Conservation (phyloP, 1,139 yeast genomes). For the Meyerozyma athensensis region DNA sequence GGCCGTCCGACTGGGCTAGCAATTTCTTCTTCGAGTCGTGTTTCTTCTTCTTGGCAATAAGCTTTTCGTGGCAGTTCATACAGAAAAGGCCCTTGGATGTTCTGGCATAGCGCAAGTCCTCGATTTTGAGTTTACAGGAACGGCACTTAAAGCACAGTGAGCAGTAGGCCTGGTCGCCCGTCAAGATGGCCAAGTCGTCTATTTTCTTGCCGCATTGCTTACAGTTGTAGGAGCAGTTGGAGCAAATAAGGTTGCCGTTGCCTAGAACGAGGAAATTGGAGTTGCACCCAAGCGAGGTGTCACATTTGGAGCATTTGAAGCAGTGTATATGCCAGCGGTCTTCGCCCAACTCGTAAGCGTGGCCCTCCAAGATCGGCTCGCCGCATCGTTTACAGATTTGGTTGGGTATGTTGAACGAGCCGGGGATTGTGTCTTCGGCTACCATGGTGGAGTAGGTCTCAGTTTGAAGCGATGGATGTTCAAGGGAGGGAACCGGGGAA, state of each 20-base stretch:
- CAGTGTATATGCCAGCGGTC: conserved; percentile 96
- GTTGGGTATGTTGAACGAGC: conserved; percentile 7
- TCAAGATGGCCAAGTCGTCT: conserved; percentile 91
- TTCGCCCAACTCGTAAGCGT: conserved; percentile 80
- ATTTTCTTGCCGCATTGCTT: conserved; percentile 84
- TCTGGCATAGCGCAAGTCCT: conserved; percentile 86
- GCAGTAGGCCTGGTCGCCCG: conserved; percentile 95
- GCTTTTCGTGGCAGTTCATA: conserved; percentile 85
- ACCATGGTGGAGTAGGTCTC: not conserved
- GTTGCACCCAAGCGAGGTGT: conserved; percentile 72
- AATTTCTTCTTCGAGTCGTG: conserved; percentile 45
- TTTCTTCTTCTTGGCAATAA: conserved; percentile 62
- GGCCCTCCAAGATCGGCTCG: conserved; percentile 60
- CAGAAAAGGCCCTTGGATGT: conserved; percentile 93
- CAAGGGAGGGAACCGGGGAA: not conserved
- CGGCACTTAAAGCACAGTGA: conserved; percentile 88
- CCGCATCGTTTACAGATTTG: conserved; percentile 42
- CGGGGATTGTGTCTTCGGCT: conserved; percentile 1
- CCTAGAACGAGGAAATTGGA: conserved; percentile 88
- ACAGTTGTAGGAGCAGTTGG: conserved; percentile 87
- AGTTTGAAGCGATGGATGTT: not conserved
- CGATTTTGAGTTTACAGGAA: conserved; percentile 82
- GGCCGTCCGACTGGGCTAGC: conserved; percentile 13
- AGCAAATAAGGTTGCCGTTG: conserved; percentile 86
- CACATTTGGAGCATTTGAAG: conserved; percentile 84